Evolutionary conservation across 1,139 yeast species (phyloP).

Genomic region (Trichomonascaceae sp.): DNA sequence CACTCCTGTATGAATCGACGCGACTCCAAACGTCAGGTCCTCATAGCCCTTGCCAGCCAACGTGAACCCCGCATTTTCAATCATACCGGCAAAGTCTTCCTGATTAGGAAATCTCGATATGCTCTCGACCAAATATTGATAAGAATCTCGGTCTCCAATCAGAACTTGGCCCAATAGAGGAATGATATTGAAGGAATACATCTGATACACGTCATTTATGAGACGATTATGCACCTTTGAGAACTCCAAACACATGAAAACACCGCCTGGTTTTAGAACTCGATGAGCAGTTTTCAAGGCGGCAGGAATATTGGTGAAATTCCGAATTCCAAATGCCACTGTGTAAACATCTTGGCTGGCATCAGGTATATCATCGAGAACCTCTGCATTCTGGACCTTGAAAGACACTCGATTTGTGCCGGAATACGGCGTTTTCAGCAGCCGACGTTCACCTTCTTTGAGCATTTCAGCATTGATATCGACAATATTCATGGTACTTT

Average conservation of each 20-base stretch:
- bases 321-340: slow-evolving; percentile 94
- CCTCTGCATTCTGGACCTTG: slow-evolving; percentile 89
- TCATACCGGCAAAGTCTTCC: slow-evolving; percentile 86
- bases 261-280: slow-evolving; percentile 96
- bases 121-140: slow-evolving; percentile 92
- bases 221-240: slow-evolving; percentile 81
- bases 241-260: slow-evolving; percentile 92
- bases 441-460: slow-evolving; percentile 79
- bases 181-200: slow-evolving; percentile 79
- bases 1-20: slow-evolving; percentile 93
- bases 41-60: slow-evolving; percentile 89
- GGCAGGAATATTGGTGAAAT: slow-evolving; percentile 89
- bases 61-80: slow-evolving; percentile 89
- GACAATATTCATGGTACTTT: slow-evolving; percentile 80
- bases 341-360: slow-evolving; percentile 93
- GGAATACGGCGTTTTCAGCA: slow-evolving; percentile 44
- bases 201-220: slow-evolving; percentile 70
- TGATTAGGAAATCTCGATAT: slow-evolving; percentile 88
- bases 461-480: slow-evolving; percentile 97
- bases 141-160: slow-evolving; percentile 92
- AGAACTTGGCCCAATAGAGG: slow-evolving; percentile 95
- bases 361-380: slow-evolving; percentile 73
- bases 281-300: slow-evolving; percentile 92
- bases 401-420: slow-evolving; percentile 57
- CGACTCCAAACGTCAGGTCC: slow-evolving; percentile 92